Conservation (phyloP, 2,329 filamentous ascomycete species). For the Xylariales sp. region DNA sequence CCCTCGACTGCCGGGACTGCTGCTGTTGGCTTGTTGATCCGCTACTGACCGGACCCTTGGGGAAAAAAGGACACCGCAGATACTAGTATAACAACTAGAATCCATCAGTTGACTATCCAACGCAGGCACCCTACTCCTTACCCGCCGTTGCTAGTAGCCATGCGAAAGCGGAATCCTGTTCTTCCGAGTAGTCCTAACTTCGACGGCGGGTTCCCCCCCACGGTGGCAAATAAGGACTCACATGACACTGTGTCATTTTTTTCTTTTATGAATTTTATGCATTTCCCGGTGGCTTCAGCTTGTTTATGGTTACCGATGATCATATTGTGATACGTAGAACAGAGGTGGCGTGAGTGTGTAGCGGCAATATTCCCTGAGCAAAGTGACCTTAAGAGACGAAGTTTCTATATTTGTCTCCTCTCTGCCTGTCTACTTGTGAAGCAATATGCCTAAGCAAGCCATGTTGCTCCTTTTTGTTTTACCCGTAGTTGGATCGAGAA, state of each 20-base stretch:
- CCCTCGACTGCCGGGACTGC: slow-evolving; percentile 22
- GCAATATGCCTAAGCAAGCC: neutral
- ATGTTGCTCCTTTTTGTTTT: neutral
- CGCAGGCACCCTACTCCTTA: slow-evolving; percentile 5
- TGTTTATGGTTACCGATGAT: neutral
- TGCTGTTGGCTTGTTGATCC: neutral
- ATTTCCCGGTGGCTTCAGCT: neutral
- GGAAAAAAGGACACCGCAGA: slow-evolving; percentile 14
- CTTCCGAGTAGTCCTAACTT: neutral
- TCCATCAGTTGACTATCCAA: neutral
- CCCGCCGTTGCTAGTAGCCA: neutral
- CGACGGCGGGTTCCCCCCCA: neutral
- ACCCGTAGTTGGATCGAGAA: neutral
- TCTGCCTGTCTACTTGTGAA: neutral
- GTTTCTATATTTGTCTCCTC: neutral
- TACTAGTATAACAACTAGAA: neutral
- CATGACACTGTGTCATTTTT: neutral
- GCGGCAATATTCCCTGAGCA: neutral
- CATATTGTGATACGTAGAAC: neutral
- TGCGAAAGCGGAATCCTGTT: slow-evolving; percentile 8
- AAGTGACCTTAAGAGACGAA: neutral
- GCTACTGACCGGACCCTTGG: neutral
- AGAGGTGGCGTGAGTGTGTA: neutral
- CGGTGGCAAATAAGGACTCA: neutral
- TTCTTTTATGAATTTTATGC: neutral